Evolutionary conservation across 1,139 yeast species (phyloP), one percentile per base, ranked within the genome.

Genomic region (Lipomyces yarrowii): DNA sequence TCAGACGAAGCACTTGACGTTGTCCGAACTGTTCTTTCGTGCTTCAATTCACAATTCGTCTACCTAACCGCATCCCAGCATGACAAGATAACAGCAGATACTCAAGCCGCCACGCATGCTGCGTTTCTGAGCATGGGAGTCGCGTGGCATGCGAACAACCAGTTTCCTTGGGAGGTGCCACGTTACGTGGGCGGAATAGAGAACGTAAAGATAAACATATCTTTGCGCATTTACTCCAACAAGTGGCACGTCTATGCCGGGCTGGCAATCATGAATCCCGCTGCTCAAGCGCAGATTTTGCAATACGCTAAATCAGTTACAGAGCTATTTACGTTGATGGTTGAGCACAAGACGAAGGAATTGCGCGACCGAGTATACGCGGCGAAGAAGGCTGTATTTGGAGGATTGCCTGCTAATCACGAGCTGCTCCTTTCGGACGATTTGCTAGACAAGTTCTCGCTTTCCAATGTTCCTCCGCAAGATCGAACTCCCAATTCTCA

Each of bases 201-300:
- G 76, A 94, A 94, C 77, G 98, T 97, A 39, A 94, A 94, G 74
- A 90, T 93, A 76, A 94, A 94, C 76, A 92, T 94, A 61, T 90
- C 98, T 0, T 80, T 94, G 74, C 83, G 99, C 71, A 94, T 94
- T 58, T 94, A 83, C 77, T 87, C 96, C 39, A 94, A 93, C 78
- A 92, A 93, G 77, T 94, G 98, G 97, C 99, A 94, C 75, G 99
- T 94, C 32, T 94, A 94, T 75, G 99, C 99, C 4, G 99, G 99
- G 0, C 82, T 94, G 73, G 98, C 98, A 11, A 93, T 94, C 69
- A 90, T 97, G 2, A 94, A 94, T 75, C 98, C 98, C 0, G 86
- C 94, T 37, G 98, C 99, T 0, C 98, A 93, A 74, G 86, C 84
- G 54, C 99, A 94, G 77, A 89, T 96, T 26, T 82, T 91, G 68